These are phyloP conservation scores for Epithele typhae DNA, from an alignment of 768 basidiomycete genomes.

Conservation along the genomic window DNA sequence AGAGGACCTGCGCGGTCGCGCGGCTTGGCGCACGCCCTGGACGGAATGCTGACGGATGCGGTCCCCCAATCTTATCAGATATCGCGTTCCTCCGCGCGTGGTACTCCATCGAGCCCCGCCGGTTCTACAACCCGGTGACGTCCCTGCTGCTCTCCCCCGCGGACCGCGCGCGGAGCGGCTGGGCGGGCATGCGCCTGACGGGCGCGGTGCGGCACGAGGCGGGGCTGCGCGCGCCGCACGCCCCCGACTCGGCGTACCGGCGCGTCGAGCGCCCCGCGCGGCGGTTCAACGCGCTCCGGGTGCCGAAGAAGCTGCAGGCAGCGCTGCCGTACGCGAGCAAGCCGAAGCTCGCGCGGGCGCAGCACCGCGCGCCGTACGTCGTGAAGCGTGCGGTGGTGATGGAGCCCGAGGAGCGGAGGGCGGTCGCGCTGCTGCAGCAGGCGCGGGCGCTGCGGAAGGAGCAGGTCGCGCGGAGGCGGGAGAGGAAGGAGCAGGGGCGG, in stretches of 20 bases:
- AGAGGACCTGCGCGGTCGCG: too few relatives aligned
- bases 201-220: conserved; percentile 89
- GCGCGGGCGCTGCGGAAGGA: conserved; percentile 90
- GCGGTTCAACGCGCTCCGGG: conserved; percentile 86
- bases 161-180: too few relatives aligned
- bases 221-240: conserved; percentile 73
- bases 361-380: conserved; percentile 76
- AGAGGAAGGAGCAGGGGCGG: conserved; percentile 82
- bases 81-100: conserved; percentile 94
- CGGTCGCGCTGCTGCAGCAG: conserved; percentile 88
- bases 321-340: conserved; percentile 90
- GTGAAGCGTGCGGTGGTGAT: conserved; percentile 94
- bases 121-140: conserved; percentile 95
- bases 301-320: conserved; percentile 89
- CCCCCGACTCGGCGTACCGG: conserved; percentile 87
- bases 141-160: conserved; percentile 85
- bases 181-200: conserved; percentile 95
- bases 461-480: conserved; percentile 70
- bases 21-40: too few relatives aligned
- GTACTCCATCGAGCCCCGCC: conserved; percentile 93
- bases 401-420: conserved; percentile 93
- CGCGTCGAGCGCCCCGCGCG: conserved; percentile 72
- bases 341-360: conserved; percentile 76
- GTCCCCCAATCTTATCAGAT: conserved; percentile 36
- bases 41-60: neutral